Base-by-base conservation (phyloP, 2,329 filamentous ascomycete species). In the Fusarium illudens region DNA sequence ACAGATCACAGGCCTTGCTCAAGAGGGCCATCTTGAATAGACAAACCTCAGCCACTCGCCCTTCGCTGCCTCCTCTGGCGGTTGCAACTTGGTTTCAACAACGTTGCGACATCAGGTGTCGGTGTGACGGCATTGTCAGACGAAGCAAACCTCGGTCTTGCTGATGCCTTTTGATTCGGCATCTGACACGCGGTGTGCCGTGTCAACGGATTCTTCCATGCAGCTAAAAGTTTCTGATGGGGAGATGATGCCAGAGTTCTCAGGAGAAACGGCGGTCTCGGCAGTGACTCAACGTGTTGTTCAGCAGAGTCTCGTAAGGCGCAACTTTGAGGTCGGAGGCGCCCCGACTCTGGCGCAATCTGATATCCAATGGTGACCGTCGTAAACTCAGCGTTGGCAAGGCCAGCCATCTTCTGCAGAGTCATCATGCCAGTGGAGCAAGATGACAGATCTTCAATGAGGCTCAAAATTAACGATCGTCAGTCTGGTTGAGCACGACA, bases 91-190 rank as follows among this genome's bases (percentile, higher is more conserved):
- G 22, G 42, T 56, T 49, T 61, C 51, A 48, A 57, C 53, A 17
- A 7, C 10, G 51, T 72, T 55, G 58, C 71, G 71, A 73, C 64
- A 73, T 73, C 44, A 8, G 25, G 19, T 67, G 65, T 72, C 71
- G 71, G 67, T 73, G 60, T 73, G 71, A 52, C 70, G 71, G 67
- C 68, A 72, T 69, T 17, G 4, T 48, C n/a, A 57, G 42, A 51
- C 49, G 67, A 72, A 69, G 68, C 57, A 65, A 70, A 50, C 32
- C 51, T 64, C 27, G 29, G 27, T 33, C 49, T 29, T n/a, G 27
- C 49, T n/a, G 22, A n/a, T 29, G 44, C 32, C 49, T 53, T 49
- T 71, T 49, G 61, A 54, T 56, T 42, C 42, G 25, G 36, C 34
- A 50, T 46, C 36, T 51, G 39, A 57, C 33, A 20, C 29, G 20